Evolutionary conservation across 2,329 filamentous ascomycete species (phyloP), one percentile per base, ranked within the genome.

Genomic region (Golovinomyces cichoracearum): DNA sequence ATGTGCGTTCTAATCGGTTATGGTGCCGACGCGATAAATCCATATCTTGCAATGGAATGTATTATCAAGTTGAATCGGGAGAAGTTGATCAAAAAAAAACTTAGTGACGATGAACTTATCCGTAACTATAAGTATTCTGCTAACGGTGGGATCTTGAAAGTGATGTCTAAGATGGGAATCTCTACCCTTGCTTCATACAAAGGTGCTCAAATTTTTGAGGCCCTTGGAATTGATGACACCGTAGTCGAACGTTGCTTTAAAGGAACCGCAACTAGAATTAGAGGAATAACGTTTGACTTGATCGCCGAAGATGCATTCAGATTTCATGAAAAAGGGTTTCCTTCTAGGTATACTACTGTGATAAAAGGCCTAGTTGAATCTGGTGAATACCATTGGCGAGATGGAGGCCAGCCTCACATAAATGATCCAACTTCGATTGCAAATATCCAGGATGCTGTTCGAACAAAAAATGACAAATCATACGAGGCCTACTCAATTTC

Each of bases 91-190:
- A 80, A 85, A 63, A 93, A 92, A 72, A 81, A 90, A 63, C 68
- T 93, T 40, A 73, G 72, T 19, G 75, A 90, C 50, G 79, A 93
- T 52, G 73, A 78, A 58, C 76, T 94, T 50, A 86, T 94, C 56
- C 77, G 80, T 58, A 95, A 95, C 68, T 95, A 94, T 72, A 93
- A 92, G 68, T 83, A 92, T 64, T 94, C 88, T 53, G 88, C 83
- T 58, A 86, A 94, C 57, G 88, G 88, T 60, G 88, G 88, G 67
- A 93, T 95, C 54, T 70, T 95, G 54, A 95, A 95, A 66, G 88
- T 95, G 63, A 95, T 95, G 88, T 90, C 81, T 64, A 95, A 95
- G 71, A 95, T 95, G 88, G 88, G 88, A 68, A 95, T 95, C 54
- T 94, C 88, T 5, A 95, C 88, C 27, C 70, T 95, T 42, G 84